A percentile compares a stretch with the other conserved stretches of the same genome.
These are phyloP conservation scores for Brasilioporus rufonigricans DNA, from an alignment of 768 basidiomycete genomes.

Conservation along the genomic window DNA sequence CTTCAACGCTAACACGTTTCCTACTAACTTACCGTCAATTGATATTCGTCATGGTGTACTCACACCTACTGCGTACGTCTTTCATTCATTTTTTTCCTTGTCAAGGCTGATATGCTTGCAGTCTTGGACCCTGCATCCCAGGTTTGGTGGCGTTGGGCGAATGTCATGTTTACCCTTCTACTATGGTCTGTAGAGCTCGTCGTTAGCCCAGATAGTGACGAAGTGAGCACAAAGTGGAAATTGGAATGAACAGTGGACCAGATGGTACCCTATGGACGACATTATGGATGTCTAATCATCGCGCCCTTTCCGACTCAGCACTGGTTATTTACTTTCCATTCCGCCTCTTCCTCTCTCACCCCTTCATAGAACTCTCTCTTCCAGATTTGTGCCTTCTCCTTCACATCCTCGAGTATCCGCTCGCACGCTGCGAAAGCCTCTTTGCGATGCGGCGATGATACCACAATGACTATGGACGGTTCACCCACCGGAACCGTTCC, in stretches of 20 bases:
- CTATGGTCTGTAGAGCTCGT: slow-evolving; percentile 82
- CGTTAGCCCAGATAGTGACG: slow-evolving; percentile 76
- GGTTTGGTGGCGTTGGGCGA: slow-evolving; percentile 92
- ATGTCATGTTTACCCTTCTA: slow-evolving; percentile 80
- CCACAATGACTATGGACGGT: slow-evolving; percentile 81
- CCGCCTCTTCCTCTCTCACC: slow-evolving; percentile 55
- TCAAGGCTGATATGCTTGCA: slow-evolving; percentile 26
- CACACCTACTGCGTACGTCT: slow-evolving; percentile 74
- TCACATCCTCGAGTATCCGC: slow-evolving; percentile 82
- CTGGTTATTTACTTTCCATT: slow-evolving; percentile 70
- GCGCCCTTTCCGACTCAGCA: slow-evolving; percentile 16
- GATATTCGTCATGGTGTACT: slow-evolving; percentile 85
- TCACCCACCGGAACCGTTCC: slow-evolving; percentile 77
- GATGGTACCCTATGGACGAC: slow-evolving; percentile 8
- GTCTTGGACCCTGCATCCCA: slow-evolving; percentile 89
- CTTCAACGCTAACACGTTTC: slow-evolving; percentile 70
- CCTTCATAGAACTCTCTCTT: slow-evolving; percentile 87
- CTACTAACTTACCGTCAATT: slow-evolving; percentile 80
- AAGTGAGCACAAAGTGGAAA: slow-evolving; percentile 70
- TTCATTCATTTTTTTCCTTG: not conserved
- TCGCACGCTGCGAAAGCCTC: slow-evolving; percentile 82
- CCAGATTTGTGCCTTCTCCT: slow-evolving; percentile 84
- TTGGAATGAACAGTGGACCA: slow-evolving; percentile 44
- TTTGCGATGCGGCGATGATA: slow-evolving; percentile 79
- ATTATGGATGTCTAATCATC: slow-evolving; percentile 1